A percentile compares a stretch with the other conserved stretches of the same genome.
Evolutionary conservation across 345 rosid species (phyloP).

Genomic region (Nephelium lappaceum): DNA sequence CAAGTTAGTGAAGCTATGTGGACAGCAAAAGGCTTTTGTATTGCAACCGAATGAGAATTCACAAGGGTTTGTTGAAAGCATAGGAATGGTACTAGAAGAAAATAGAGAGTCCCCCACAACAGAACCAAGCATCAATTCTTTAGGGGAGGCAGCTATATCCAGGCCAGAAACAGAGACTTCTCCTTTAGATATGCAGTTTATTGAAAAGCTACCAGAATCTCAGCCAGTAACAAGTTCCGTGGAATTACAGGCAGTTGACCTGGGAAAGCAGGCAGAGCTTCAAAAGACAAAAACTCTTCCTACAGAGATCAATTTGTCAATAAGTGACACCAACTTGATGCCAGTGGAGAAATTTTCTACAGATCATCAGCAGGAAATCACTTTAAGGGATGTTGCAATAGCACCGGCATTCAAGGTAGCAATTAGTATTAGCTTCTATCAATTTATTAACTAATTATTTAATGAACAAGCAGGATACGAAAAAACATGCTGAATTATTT

Average conservation of each 20-base stretch:
- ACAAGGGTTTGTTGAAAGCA: neutral
- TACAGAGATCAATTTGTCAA: neutral
- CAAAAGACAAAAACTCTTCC: neutral
- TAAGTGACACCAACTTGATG: neutral
- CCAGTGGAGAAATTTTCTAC: neutral
- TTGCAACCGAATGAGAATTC: neutral
- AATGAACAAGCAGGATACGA: neutral
- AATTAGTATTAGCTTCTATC: neutral
- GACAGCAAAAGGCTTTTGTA: slow-evolving; percentile 3
- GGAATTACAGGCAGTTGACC: slow-evolving; percentile 5
- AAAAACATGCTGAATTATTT: neutral
- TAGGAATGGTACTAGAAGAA: neutral
- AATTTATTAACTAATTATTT: neutral
- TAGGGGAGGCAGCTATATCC: neutral
- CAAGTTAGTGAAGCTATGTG: slow-evolving; percentile 16
- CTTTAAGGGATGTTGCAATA: neutral
- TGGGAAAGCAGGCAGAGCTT: neutral
- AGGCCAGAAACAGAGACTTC: neutral
- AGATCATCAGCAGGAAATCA: slow-evolving; percentile 1
- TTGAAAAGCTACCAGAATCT: neutral
- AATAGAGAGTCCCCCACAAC: neutral
- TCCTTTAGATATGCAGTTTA: neutral
- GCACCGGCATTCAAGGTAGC: neutral
- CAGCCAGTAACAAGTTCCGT: neutral
- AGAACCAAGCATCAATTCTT: neutral